These are phyloP conservation scores for Geotrichum siamense DNA, from an alignment of 1,139 yeast genomes.

Conservation along the genomic window DNA sequence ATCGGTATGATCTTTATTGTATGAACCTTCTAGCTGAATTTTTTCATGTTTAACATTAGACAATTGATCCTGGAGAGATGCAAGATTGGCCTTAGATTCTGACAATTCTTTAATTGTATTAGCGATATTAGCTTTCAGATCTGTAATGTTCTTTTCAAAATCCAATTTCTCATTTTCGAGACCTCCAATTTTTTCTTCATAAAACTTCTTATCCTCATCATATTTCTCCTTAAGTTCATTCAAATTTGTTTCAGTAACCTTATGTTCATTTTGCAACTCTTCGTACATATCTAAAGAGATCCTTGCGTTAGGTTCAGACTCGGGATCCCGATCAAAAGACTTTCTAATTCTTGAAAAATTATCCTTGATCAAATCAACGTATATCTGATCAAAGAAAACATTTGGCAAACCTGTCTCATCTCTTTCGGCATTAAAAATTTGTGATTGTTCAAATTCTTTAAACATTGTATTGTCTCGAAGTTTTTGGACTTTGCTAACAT, in stretches of 20 bases:
- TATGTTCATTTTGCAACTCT: conserved; percentile 45
- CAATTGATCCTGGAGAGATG: conserved; percentile 18
- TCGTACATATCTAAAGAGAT: conserved; percentile 68
- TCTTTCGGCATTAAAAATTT: conserved; percentile 42
- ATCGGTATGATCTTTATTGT: conserved; percentile 17
- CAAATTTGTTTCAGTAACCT: conserved; percentile 34
- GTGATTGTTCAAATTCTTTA: conserved; percentile 46
- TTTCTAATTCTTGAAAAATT: conserved; percentile 61
- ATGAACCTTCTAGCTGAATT: conserved; percentile 18
- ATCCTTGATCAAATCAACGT: conserved; percentile 61
- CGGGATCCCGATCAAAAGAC: conserved; percentile 70
- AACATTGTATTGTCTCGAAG: conserved; percentile 56
- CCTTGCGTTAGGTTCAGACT: conserved; percentile 56
- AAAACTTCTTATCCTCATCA: conserved; percentile 20
- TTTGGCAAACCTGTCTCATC: conserved; percentile 85
- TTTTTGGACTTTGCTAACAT: conserved; percentile 63
- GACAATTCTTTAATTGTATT: conserved; percentile 17
- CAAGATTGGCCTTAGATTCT: conserved; percentile 16
- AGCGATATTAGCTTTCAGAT: conserved; percentile 16
- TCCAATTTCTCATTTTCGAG: conserved; percentile 21
- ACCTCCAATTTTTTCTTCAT: conserved; percentile 20
- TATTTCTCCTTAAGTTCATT: conserved; percentile 24
- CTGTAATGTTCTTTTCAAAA: conserved; percentile 18
- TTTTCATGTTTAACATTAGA: conserved; percentile 14
- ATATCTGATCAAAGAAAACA: conserved; percentile 61